A percentile compares a stretch with the other conserved stretches of the same genome.
Conservation (phyloP, 768 basidiomycete species). For the Tulasnella calospora region DNA sequence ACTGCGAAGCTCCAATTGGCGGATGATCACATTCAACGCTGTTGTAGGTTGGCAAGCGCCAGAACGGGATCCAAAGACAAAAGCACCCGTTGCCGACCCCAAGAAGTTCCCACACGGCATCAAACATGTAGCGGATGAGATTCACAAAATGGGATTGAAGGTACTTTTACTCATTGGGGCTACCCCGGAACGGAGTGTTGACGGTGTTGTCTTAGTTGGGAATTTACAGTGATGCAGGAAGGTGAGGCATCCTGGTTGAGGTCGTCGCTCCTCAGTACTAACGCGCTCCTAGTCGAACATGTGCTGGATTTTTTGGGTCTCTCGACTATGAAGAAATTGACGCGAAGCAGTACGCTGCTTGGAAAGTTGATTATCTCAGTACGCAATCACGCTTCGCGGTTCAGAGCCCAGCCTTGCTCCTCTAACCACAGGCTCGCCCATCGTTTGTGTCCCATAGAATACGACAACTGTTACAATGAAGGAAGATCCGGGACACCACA, state of each 20-base stretch:
- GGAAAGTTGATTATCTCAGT: constrained; percentile 47
- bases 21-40: constrained; percentile 32
- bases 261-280: not conserved
- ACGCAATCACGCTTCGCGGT: not conserved
- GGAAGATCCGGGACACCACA: constrained; percentile 30
- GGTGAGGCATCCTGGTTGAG: constrained; percentile 25
- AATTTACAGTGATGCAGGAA: constrained; percentile 40
- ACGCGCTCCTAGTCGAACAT: constrained; percentile 33
- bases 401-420: not conserved
- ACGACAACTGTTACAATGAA: constrained; percentile 51
- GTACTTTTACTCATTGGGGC: not conserved
- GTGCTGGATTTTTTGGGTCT: constrained; percentile 40
- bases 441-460: constrained; percentile 32
- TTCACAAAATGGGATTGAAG: constrained; percentile 31
- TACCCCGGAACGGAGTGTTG: not conserved
- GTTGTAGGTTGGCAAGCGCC: constrained; percentile 32
- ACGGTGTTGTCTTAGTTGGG: constrained; percentile 34
- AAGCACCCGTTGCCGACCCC: constrained; percentile 29
- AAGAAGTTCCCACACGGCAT: constrained; percentile 31
- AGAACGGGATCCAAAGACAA: constrained; percentile 26
- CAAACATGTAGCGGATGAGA: constrained; percentile 29
- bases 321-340: constrained; percentile 48
- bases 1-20: constrained; percentile 35
- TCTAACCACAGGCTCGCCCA: not conserved
- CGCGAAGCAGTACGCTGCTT: constrained; percentile 47